Conservation (phyloP, 2,329 filamentous ascomycete species). For the Simplicillium aogashimaense region DNA sequence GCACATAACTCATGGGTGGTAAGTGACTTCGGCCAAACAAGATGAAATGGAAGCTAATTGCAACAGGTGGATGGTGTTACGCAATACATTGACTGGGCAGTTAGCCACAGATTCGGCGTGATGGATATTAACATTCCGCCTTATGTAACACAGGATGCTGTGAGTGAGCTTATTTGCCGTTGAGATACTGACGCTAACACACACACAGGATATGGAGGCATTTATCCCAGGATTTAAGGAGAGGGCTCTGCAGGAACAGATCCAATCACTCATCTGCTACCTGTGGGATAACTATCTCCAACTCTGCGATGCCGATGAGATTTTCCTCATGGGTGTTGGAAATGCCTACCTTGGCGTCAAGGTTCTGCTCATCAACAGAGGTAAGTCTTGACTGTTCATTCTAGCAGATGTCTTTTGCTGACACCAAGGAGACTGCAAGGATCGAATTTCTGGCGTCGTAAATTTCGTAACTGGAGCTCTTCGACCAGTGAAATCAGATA, state of each 20-base stretch:
- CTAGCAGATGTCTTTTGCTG: slow-evolving; percentile 1
- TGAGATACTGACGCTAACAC: background rate
- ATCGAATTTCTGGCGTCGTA: slow-evolving; percentile 60
- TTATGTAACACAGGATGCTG: slow-evolving; percentile 56
- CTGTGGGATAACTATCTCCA: slow-evolving; percentile 98
- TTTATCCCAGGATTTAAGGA: slow-evolving; percentile 35
- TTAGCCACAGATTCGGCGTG: slow-evolving; percentile 66
- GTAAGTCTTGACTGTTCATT: slow-evolving; percentile 30
- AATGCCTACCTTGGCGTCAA: slow-evolving; percentile 78
- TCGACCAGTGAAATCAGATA: slow-evolving; percentile 69
- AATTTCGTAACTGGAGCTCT: slow-evolving; percentile 74
- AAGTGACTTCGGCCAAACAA: slow-evolving; percentile 39
- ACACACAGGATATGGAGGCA: slow-evolving; percentile 33
- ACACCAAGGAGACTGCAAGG: slow-evolving; percentile 45
- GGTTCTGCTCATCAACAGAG: slow-evolving; percentile 66
- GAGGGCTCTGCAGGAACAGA: slow-evolving; percentile 43
- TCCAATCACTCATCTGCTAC: slow-evolving; percentile 69
- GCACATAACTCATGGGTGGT: slow-evolving; percentile 82
- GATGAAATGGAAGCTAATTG: slow-evolving; percentile 39
- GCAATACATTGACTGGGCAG: slow-evolving; percentile 77
- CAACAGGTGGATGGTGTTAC: slow-evolving; percentile 72
- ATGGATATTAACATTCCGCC: slow-evolving; percentile 89
- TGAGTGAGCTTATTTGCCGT: slow-evolving; percentile 20
- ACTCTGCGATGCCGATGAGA: slow-evolving; percentile 57
- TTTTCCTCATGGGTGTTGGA: slow-evolving; percentile 85